Base-by-base conservation (phyloP, 2,329 filamentous ascomycete genomes). In the Colletotrichum viniferum region DNA sequence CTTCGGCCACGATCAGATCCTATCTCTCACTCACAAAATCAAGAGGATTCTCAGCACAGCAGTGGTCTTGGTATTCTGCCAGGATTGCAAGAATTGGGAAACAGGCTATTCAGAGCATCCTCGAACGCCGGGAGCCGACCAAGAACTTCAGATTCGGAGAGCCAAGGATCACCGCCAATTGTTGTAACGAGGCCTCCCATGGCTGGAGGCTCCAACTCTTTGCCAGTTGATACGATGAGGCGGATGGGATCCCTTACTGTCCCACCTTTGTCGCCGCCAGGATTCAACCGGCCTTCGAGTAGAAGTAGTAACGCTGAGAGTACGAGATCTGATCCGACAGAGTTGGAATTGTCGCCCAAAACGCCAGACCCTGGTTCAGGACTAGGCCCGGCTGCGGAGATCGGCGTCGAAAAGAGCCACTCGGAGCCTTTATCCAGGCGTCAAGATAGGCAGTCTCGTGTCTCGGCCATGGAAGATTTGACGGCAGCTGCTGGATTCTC, bases 401-500 rank as follows among this genome's bases (percentile, higher is more conserved):
- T 13, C 4, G 52, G 24, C 6, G 32, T 62, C 3, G 74, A 56
- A 13, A 61, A 76, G 14, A 74, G 26, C 21, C 28, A 61, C 4
- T 58, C 64, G 5, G 66, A 73, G 62, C 69, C 69, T 28, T 21
- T 56, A 73, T 55, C 26, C 32, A 75, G 43, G 32, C 69, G 65
- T 3, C 34, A 65, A 7, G 60, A 76, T 18, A 60, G 55, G 18
- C 52, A 16, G 13, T 76, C 69, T 6, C 38, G 55, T 7, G 24
- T 16, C 28, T 74, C 76, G 1, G 78, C 79, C 7, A 65, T 83
- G 5, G 79, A 82, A 16, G 83, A 85, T 34, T 73, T 82, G 48
- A 80, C 82, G 0, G 85, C 85, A 2, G 43, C 43, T 13, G 43
- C 43, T 21, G 85, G 85, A 0, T 87, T 87, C 77, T 86, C 84